Evolutionary conservation across 2,329 filamentous ascomycete genomes (phyloP).

Genomic region (Escovopsis sp.): DNA sequence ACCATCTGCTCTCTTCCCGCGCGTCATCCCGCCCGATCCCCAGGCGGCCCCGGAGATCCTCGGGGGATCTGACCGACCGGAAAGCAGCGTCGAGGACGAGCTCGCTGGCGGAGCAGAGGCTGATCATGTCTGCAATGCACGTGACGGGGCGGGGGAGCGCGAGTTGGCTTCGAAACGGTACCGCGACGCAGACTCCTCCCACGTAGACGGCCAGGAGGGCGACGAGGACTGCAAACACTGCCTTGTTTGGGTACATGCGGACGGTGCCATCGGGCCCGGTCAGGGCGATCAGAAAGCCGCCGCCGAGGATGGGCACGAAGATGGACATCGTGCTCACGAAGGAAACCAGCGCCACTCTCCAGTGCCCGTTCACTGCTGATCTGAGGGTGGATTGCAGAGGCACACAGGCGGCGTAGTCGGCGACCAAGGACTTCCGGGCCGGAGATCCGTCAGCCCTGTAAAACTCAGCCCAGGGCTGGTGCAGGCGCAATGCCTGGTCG

Average conservation of each 20-base stretch:
- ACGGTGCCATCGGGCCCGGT: constrained; percentile 38
- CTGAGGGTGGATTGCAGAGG: constrained; percentile 45
- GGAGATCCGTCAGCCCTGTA: constrained; percentile 39
- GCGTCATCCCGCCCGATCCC: constrained; percentile 34
- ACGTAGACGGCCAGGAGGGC: constrained; percentile 58
- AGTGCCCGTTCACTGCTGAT: constrained; percentile 48
- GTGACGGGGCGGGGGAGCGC: constrained; percentile 59
- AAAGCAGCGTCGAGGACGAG: constrained; percentile 62
- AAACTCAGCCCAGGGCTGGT: constrained; percentile 57
- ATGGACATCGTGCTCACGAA: constrained; percentile 44
- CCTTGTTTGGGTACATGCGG: constrained; percentile 57
- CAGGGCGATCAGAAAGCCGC: constrained; percentile 61
- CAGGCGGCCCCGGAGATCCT: constrained; percentile 54
- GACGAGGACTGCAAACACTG: constrained; percentile 60
- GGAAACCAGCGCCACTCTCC: constrained; percentile 47
- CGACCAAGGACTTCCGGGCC: constrained; percentile 49
- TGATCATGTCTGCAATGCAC: constrained; percentile 62
- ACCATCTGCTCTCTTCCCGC: constrained; percentile 37
- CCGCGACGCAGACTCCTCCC: constrained; percentile 43
- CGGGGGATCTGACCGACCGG: constrained; percentile 48
- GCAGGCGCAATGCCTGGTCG: constrained; percentile 49
- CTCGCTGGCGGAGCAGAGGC: constrained; percentile 60
- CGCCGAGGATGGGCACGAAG: constrained; percentile 51
- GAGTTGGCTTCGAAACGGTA: constrained; percentile 45
- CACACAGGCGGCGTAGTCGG: constrained; percentile 54